These are phyloP conservation scores for Neonectria sp. DNA, from an alignment of 2,329 filamentous ascomycete genomes.

Conservation along the genomic window DNA sequence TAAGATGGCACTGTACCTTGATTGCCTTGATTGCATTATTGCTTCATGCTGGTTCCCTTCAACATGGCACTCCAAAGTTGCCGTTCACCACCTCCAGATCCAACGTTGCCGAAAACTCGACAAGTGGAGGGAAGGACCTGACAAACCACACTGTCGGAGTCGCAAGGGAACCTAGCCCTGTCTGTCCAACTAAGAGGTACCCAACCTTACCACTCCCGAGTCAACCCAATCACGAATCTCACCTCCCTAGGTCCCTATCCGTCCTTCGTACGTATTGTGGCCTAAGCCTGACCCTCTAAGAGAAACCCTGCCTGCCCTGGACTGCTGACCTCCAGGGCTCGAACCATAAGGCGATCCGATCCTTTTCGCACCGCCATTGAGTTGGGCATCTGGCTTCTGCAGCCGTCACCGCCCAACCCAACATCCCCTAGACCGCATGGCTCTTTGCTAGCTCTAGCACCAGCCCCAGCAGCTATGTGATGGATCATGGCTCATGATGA, in stretches of 20 bases:
- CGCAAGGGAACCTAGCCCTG: slow-evolving; percentile 29
- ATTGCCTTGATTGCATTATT: neutral
- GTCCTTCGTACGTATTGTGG: neutral
- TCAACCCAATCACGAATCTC: slow-evolving; percentile 11
- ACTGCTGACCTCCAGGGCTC: slow-evolving; percentile 38
- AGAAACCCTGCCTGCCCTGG: slow-evolving; percentile 20
- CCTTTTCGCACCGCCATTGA: slow-evolving; percentile 32
- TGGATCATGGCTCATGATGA: slow-evolving; percentile 25
- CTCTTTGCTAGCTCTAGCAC: slow-evolving; percentile 16
- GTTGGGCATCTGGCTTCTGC: slow-evolving; percentile 34
- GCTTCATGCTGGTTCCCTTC: neutral
- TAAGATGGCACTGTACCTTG: neutral
- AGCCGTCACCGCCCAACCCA: slow-evolving; percentile 39
- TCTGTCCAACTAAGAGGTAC: slow-evolving; percentile 14
- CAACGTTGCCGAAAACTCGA: slow-evolving; percentile 6
- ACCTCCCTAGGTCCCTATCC: neutral
- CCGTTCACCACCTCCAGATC: neutral
- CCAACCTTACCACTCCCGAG: slow-evolving; percentile 23
- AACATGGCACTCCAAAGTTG: neutral
- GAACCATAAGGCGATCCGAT: slow-evolving; percentile 41
- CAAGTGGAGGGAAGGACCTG: slow-evolving; percentile 26
- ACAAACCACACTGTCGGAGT: slow-evolving; percentile 35
- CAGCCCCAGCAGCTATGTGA: slow-evolving; percentile 17
- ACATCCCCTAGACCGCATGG: slow-evolving; percentile 16
- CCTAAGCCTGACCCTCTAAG: neutral